Base-by-base conservation (phyloP, 2,329 filamentous ascomycete species). In the Calcarisporium arbuscula region DNA sequence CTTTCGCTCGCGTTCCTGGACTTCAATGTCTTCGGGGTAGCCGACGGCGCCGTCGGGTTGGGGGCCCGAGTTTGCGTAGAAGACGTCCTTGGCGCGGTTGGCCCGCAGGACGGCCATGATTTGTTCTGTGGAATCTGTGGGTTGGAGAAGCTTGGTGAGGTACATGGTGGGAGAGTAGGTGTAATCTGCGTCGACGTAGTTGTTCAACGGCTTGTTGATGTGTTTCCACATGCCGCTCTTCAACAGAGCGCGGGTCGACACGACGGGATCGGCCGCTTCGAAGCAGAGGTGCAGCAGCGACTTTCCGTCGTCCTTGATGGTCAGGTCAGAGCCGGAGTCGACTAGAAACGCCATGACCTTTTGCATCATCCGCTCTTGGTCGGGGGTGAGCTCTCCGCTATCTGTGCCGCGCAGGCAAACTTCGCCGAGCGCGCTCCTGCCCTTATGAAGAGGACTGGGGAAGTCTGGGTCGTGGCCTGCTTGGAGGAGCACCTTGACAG, bases 141-240 rank as follows among this genome's bases (percentile, higher is more conserved):
- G 49, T 1, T 57, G 51, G 6, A 75, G 45, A 2, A 74, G 51
- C 28, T 67, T 69, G 22, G 53, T 47, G 15, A 79, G 64, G 49
- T 82, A 83, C 60, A 77, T 79, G 4, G 78, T 75, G 0, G 79
- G 72, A 0, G 79, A 83, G 53, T 80, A 83, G 2, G 70, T 74
- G 44, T 68, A 67, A 5, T 60, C 64, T 17, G 68, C 68, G 27
- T 70, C 61, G 2, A 56, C 70, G 53, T 67, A 77, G 40, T 67
- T 59, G 44, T 79, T 77, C 47, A 68, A 74, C 0, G 71, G 60
- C 40, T 74, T 69, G 56, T 82, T 82, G 47, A 82, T 58, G 20
- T 72, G 60, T 48, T 77, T 77, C 77, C 78, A 82, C 58, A 82
- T 68, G 28, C 72, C 76, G 1, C 72, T 73, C 46, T 78, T 77